A percentile compares a stretch with the other conserved stretches of the same genome.
Conservation (phyloP, 2,329 filamentous ascomycete species). For the Nothopassalora personata region DNA sequence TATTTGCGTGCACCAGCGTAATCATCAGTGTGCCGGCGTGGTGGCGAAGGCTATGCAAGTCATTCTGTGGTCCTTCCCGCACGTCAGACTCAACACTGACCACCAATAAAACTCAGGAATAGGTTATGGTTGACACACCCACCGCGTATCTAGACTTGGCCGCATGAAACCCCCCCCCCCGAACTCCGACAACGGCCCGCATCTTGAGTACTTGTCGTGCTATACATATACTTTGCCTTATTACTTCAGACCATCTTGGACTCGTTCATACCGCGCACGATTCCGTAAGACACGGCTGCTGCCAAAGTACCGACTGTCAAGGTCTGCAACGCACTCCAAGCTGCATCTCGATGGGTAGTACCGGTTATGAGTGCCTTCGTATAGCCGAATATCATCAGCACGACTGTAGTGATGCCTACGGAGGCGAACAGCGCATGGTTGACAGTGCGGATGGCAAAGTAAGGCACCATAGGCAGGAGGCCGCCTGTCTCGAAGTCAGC, state of each 20-base stretch:
- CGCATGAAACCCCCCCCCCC: neutral
- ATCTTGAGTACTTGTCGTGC: neutral
- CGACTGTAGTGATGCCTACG: slow-evolving; percentile 48
- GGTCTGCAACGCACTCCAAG: slow-evolving; percentile 33
- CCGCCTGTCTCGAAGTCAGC: slow-evolving; percentile 27
- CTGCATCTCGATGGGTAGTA: slow-evolving; percentile 23
- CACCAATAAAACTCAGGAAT: neutral
- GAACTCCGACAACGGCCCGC: neutral
- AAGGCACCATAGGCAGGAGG: slow-evolving; percentile 47
- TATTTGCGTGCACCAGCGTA: neutral
- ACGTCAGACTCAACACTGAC: neutral
- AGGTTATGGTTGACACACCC: neutral
- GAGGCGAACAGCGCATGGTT: slow-evolving; percentile 43
- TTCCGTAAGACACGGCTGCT: slow-evolving; percentile 35
- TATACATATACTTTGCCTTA: neutral
- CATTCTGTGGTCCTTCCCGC: slow-evolving; percentile 9
- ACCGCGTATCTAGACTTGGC: neutral
- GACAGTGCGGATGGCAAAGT: slow-evolving; percentile 42
- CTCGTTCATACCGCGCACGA: slow-evolving; percentile 34
- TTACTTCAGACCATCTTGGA: neutral
- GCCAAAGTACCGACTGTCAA: slow-evolving; percentile 34
- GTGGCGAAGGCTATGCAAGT: slow-evolving; percentile 17
- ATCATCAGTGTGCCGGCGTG: slow-evolving; percentile 4
- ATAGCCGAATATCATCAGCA: slow-evolving; percentile 49
- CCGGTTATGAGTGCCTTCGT: slow-evolving; percentile 39